Evolutionary conservation across 768 basidiomycete species (phyloP).

Genomic region (Lentinula edodes): DNA sequence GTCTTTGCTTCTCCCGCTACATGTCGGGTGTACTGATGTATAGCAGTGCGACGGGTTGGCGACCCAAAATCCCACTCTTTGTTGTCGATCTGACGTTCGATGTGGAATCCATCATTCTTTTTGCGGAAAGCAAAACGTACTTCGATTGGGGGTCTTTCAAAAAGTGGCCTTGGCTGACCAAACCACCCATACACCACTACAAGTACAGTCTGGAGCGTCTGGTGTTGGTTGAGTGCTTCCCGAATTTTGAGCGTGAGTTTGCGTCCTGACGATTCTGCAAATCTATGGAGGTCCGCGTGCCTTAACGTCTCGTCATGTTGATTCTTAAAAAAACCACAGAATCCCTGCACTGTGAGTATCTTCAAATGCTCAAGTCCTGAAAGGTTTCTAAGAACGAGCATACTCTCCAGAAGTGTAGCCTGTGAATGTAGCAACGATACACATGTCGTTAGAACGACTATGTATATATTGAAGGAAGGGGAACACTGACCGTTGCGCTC

Average conservation of each 20-base stretch:
- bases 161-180: not conserved
- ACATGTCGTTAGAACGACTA: not conserved
- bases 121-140: not conserved
- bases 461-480: too few relatives aligned
- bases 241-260: not conserved
- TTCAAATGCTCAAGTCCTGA: not conserved
- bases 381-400: not conserved
- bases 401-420: not conserved
- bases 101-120: not conserved
- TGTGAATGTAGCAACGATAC: not conserved
- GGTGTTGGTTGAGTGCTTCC: not conserved
- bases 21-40: not conserved
- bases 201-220: not conserved
- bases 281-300: not conserved
- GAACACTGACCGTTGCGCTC: not conserved
- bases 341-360: not conserved
- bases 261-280: not conserved
- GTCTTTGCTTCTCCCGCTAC: not conserved
- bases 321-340: too few relatives aligned
- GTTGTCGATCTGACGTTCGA: not conserved
- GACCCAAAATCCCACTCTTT: not conserved
- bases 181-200: not conserved
- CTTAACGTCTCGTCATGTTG: not conserved
- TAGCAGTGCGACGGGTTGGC: not conserved
- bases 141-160: not conserved